phyloP scores from a whole-genome alignment of 345 rosid genomes.

The Ceriops zippeliana region DNA sequence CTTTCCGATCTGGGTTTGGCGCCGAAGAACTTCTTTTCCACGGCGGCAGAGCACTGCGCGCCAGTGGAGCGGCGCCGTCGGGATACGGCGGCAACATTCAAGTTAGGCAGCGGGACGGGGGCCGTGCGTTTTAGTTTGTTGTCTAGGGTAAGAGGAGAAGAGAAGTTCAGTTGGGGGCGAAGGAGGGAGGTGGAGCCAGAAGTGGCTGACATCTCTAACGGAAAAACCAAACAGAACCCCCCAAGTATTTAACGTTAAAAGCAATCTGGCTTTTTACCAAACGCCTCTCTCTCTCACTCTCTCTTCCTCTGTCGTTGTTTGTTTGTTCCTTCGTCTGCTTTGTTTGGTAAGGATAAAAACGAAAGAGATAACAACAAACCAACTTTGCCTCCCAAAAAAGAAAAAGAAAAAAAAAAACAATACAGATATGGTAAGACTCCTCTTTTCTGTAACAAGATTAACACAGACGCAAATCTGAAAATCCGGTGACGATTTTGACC shows the following conservation, averaged over 20 bases:
- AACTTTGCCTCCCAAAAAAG: no score
- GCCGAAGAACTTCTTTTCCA: constrained; percentile 53
- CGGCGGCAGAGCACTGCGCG: constrained; percentile 33
- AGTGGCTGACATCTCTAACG: constrained; percentile 48
- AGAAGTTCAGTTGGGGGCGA: constrained; percentile 30
- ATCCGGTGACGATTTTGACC: no score
- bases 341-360: no score
- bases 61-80: constrained; percentile 19
- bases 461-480: no score
- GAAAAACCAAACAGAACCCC: constrained; percentile 5
- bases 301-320: no score
- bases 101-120: constrained; percentile 27
- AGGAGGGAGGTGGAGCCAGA: constrained; percentile 34
- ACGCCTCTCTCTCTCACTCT: no score
- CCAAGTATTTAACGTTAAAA: background rate
- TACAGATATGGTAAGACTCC: no score
- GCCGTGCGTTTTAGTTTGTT: background rate
- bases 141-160: constrained; percentile 26
- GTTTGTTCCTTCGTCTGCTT: no score
- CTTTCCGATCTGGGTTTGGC: constrained; percentile 48
- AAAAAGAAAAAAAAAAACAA: no score
- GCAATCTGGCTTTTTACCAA: no score
- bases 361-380: no score
- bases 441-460: no score
- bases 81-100: constrained; percentile 26